These are phyloP conservation scores for Coemansia sp. DNA, from an alignment of 192 early-diverging fungal genomes.

Conservation along the genomic window DNA sequence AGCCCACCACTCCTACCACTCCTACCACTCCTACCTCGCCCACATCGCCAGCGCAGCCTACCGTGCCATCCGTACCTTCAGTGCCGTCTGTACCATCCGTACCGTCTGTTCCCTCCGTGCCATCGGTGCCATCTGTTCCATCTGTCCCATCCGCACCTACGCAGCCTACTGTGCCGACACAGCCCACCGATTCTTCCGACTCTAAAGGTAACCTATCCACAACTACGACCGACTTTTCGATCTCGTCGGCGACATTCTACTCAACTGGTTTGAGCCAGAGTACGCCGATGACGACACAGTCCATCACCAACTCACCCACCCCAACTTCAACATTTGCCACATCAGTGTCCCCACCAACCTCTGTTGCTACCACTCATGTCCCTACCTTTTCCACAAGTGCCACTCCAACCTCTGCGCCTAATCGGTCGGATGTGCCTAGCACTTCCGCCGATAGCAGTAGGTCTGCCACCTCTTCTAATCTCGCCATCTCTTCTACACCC, in stretches of 20 bases:
- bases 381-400: not conserved
- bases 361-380: not conserved
- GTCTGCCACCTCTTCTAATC: not conserved
- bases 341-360: not conserved
- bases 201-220: constrained; percentile 19
- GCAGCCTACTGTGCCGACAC: not conserved
- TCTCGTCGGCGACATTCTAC: not conserved
- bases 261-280: constrained; percentile 1
- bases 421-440: not conserved
- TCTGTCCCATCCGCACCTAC: not conserved
- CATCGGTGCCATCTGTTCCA: not conserved
- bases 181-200: not conserved
- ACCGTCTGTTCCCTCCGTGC: not conserved
- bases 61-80: not conserved
- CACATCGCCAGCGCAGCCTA: not conserved
- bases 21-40: not conserved
- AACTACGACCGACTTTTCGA: constrained; percentile 1
- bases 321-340: not conserved
- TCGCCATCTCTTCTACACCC: not conserved
- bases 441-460: not conserved
- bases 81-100: not conserved
- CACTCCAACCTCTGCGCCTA: not conserved
- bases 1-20: not conserved
- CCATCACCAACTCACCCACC: not conserved
- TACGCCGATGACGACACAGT: not conserved